Percentiles rank a stretch among this genome's conserved stretches.
phyloP scores from a whole-genome alignment of 495 filamentous ascomycete species.

The Aspergillus hancockii region DNA sequence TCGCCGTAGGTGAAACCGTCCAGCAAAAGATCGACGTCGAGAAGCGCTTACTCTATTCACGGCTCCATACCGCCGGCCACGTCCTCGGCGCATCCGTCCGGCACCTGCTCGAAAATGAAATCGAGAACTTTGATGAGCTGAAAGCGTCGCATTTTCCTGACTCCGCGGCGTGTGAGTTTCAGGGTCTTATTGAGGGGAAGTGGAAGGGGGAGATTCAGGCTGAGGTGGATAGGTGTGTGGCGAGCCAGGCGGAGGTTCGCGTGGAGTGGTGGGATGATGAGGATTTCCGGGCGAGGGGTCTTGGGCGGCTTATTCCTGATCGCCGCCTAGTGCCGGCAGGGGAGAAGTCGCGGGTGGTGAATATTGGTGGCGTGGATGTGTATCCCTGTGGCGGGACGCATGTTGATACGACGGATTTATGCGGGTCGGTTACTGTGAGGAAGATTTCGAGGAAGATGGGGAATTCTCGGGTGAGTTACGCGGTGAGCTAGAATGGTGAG shows the following conservation, averaged over 20 bases:
- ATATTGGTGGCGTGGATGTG: slow-evolving; percentile 57
- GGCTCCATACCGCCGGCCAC: slow-evolving; percentile 66
- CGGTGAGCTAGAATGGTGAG: slow-evolving; percentile 24
- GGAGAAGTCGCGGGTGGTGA: slow-evolving; percentile 54
- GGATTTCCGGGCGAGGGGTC: slow-evolving; percentile 40
- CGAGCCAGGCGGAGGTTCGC: slow-evolving; percentile 51
- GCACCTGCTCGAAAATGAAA: slow-evolving; percentile 48
- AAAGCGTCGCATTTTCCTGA: slow-evolving; percentile 67
- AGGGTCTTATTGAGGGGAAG: slow-evolving; percentile 58
- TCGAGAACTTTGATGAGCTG: slow-evolving; percentile 54
- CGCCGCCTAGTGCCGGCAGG: slow-evolving; percentile 41
- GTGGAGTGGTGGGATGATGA: slow-evolving; percentile 62
- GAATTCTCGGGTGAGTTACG: slow-evolving; percentile 54
- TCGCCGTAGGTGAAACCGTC: slow-evolving; percentile 41
- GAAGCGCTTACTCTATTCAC: slow-evolving; percentile 57
- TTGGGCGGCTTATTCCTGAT: slow-evolving; percentile 53
- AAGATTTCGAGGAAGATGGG: slow-evolving; percentile 62
- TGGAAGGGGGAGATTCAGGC: slow-evolving; percentile 58
- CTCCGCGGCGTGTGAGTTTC: slow-evolving; percentile 58
- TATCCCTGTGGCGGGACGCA: slow-evolving; percentile 71
- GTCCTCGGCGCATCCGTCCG: slow-evolving; percentile 59
- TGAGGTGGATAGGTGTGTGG: slow-evolving; percentile 51
- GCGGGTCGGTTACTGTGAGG: slow-evolving; percentile 57
- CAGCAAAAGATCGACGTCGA: slow-evolving; percentile 53
- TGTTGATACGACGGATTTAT: slow-evolving; percentile 52